Conservation (phyloP, 139 green algal species). For the Picochlorum costavermella region DNA sequence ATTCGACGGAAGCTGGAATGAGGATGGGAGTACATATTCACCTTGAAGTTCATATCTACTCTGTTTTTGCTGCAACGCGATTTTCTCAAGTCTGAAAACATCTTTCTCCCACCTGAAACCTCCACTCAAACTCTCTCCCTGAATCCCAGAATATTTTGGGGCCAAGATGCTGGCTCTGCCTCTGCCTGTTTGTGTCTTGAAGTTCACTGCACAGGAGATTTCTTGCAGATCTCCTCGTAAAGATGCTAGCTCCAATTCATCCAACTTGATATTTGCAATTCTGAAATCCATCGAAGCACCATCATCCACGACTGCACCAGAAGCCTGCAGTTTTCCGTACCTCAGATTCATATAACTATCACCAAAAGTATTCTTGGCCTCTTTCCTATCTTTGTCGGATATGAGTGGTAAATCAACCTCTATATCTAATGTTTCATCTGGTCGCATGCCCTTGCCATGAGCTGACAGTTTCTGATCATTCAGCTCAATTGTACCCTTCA, state of each 20-base stretch:
- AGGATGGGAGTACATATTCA: slow-evolving; percentile 64
- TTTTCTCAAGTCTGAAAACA: slow-evolving; percentile 73
- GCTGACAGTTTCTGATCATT: slow-evolving; percentile 21
- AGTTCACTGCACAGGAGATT: slow-evolving; percentile 55
- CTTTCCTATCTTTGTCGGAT: neutral
- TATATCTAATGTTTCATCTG: slow-evolving; percentile 60
- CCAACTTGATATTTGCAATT: slow-evolving; percentile 51
- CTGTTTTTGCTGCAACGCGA: slow-evolving; percentile 57
- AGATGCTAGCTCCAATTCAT: slow-evolving; percentile 80
- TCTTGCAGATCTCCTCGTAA: slow-evolving; percentile 65
- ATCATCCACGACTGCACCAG: slow-evolving; percentile 18
- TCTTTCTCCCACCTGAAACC: slow-evolving; percentile 71
- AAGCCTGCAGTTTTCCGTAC: slow-evolving; percentile 35
- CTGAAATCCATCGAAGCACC: slow-evolving; percentile 23
- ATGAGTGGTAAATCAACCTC: slow-evolving; percentile 45
- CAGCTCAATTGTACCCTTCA: slow-evolving; percentile 35
- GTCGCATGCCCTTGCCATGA: slow-evolving; percentile 27
- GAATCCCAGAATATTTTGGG: slow-evolving; percentile 62
- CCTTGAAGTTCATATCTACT: slow-evolving; percentile 64
- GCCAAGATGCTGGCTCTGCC: slow-evolving; percentile 38
- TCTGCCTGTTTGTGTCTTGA: slow-evolving; percentile 44
- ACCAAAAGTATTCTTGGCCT: neutral
- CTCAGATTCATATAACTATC: slow-evolving; percentile 34
- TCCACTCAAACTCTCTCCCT: slow-evolving; percentile 43
- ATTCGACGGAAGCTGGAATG: slow-evolving; percentile 28